phyloP scores from a whole-genome alignment of 2,329 filamentous ascomycete species.

The Neophaeococcomyces mojaviensis region DNA sequence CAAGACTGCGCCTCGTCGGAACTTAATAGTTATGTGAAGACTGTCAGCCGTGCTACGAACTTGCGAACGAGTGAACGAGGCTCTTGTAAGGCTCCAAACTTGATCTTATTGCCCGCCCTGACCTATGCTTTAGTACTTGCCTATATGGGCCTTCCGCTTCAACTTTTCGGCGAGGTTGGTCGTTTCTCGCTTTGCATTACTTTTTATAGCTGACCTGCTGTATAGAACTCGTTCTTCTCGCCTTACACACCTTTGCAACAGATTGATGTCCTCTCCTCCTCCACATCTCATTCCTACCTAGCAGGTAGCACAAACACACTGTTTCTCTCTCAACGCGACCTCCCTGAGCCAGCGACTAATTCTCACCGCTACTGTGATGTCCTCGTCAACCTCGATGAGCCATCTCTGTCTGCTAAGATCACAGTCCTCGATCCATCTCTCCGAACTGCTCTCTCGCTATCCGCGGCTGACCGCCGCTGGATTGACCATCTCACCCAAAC shows the following conservation, averaged over 20 bases:
- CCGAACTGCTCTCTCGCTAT: slow-evolving; percentile 66
- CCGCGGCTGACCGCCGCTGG: slow-evolving; percentile 84
- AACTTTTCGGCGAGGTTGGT: slow-evolving; percentile 81
- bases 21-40: slow-evolving; percentile 73
- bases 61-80: slow-evolving; percentile 84
- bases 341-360: background rate
- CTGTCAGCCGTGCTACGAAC: slow-evolving; percentile 68
- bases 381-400: slow-evolving; percentile 90
- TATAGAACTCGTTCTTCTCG: slow-evolving; percentile 87
- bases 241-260: slow-evolving; percentile 96
- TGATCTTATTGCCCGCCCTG: background rate
- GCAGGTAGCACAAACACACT: slow-evolving; percentile 96
- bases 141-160: slow-evolving; percentile 90
- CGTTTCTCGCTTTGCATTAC: background rate
- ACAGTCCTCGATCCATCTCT: slow-evolving; percentile 76
- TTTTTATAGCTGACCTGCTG: slow-evolving; percentile 49
- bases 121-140: slow-evolving; percentile 55
- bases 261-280: slow-evolving; percentile 85
- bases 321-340: slow-evolving; percentile 64
- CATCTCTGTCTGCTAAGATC: slow-evolving; percentile 48
- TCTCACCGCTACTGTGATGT: slow-evolving; percentile 95
- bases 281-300: slow-evolving; percentile 92
- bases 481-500: slow-evolving; percentile 92
- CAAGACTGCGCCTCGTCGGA: slow-evolving; percentile 94
- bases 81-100: slow-evolving; percentile 49